A percentile compares a stretch with the other conserved stretches of the same genome.
Conservation (phyloP, 1,284 basidiomycete genomes). For the Pterulicium gracile region DNA sequence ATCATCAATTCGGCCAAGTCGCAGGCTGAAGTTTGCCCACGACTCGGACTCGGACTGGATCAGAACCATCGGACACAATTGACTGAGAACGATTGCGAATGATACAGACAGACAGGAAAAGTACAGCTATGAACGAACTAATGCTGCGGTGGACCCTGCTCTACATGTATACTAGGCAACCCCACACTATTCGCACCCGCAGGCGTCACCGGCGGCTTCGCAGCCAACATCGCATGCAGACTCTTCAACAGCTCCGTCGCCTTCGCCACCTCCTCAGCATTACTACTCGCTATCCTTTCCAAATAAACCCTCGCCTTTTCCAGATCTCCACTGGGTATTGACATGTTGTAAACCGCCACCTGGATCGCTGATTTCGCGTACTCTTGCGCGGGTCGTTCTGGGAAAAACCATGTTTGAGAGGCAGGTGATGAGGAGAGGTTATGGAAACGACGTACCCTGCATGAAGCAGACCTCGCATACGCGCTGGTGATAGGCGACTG, state of each 20-base stretch:
- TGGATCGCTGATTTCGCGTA: conserved; percentile 74
- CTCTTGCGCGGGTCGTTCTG: conserved; percentile 60
- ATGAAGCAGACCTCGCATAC: conserved; percentile 66
- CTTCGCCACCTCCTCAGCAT: conserved; percentile 59
- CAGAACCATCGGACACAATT: too few species aligned
- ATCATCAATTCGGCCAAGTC: too few species aligned
- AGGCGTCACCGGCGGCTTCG: not conserved
- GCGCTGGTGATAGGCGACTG: conserved; percentile 61
- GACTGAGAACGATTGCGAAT: too few species aligned
- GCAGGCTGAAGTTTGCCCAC: too few species aligned
- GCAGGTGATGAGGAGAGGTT: conserved; percentile 7
- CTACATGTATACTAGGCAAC: not conserved
- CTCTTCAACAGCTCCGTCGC: conserved; percentile 54
- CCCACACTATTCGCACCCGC: not conserved
- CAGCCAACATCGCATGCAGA: not conserved
- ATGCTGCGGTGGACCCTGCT: not conserved
- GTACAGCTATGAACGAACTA: too few species aligned
- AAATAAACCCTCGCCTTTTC: conserved; percentile 55
- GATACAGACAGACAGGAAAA: too few species aligned
- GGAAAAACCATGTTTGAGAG: conserved; percentile 10
- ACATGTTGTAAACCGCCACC: conserved; percentile 69
- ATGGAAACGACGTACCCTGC: conserved; percentile 23
- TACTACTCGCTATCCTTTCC: conserved; percentile 62
- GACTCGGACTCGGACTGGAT: too few species aligned
- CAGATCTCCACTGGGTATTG: conserved; percentile 49